These are phyloP conservation scores for Euclidium syriacum DNA, from an alignment of 345 rosid species.

Conservation along the genomic window DNA sequence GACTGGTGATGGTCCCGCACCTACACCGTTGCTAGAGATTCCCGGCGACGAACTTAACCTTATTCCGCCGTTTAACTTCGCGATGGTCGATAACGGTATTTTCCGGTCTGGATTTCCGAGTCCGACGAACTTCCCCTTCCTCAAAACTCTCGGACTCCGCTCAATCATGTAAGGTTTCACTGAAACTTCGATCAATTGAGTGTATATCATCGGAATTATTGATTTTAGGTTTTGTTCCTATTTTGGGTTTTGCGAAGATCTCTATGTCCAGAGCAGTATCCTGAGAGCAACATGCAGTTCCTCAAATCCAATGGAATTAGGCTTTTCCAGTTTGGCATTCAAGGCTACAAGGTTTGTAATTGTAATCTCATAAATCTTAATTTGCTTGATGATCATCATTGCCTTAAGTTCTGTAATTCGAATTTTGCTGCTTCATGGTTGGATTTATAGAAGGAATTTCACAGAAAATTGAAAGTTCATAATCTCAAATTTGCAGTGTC, in stretches of 20 bases:
- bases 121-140: conserved; percentile 80
- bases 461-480: not conserved
- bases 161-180: conserved; percentile 77
- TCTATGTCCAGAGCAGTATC: conserved; percentile 88
- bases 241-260: conserved; percentile 41
- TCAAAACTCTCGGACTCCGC: conserved; percentile 81
- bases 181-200: not conserved
- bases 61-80: conserved; percentile 83
- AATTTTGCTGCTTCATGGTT: not conserved
- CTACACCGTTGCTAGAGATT: conserved; percentile 18
- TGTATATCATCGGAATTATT: not conserved
- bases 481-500: conserved; percentile 24
- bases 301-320: conserved; percentile 73
- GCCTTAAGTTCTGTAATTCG: conserved; percentile 6
- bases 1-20: not conserved
- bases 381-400: conserved; percentile 8
- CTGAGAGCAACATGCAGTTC: conserved; percentile 67
- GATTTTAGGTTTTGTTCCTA: conserved; percentile 13
- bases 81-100: conserved; percentile 91
- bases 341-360: conserved; percentile 63
- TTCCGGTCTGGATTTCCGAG: conserved; percentile 97
- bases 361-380: not conserved
- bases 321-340: conserved; percentile 89
- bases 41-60: conserved; percentile 41
- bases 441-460: not conserved